These are phyloP conservation scores for Spongospora subterranea DNA, from an alignment of 208 protist species.

Conservation along the genomic window DNA sequence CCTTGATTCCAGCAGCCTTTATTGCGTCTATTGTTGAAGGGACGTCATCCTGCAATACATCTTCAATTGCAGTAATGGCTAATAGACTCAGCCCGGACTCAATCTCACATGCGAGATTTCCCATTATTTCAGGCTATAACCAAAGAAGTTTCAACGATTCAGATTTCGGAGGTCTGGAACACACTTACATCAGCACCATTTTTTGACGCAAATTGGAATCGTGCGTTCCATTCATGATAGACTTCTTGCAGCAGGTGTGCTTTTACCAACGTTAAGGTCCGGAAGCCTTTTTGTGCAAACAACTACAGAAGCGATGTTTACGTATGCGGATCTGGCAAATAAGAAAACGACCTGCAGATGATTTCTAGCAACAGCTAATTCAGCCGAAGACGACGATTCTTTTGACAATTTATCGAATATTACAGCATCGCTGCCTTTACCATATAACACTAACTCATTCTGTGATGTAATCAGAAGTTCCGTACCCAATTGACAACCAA, in stretches of 20 bases:
- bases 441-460: constrained; percentile 45
- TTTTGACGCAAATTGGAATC: constrained; percentile 44
- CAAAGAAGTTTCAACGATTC: background rate
- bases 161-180: background rate
- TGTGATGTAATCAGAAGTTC: background rate
- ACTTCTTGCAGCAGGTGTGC: background rate
- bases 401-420: constrained; percentile 37
- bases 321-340: background rate
- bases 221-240: constrained; percentile 40
- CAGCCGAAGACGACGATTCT: background rate
- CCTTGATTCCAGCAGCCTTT: constrained; percentile 66
- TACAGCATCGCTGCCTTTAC: constrained; percentile 66
- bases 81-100: constrained; percentile 73
- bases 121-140: constrained; percentile 58
- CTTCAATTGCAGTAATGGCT: constrained; percentile 78
- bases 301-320: background rate
- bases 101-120: constrained; percentile 26
- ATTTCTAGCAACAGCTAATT: background rate
- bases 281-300: constrained; percentile 57
- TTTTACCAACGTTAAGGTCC: constrained; percentile 51
- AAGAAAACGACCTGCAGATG: constrained; percentile 29
- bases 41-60: constrained; percentile 78
- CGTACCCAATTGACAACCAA: background rate
- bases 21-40: constrained; percentile 67
- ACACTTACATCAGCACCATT: constrained; percentile 6